These are phyloP conservation scores for Oxytropis ochrocephala DNA, from an alignment of 306 rosid species.

Conservation along the genomic window DNA sequence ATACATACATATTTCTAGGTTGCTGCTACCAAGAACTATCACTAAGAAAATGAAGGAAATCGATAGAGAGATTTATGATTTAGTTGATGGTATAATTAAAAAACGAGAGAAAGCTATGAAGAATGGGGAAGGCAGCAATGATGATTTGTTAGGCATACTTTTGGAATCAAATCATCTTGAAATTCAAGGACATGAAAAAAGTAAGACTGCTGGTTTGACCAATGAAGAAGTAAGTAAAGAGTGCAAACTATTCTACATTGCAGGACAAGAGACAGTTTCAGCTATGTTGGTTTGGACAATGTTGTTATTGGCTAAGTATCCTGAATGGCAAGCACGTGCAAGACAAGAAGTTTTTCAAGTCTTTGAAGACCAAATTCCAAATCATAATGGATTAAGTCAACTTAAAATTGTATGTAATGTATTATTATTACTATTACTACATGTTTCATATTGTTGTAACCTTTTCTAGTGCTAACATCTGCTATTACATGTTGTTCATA, in stretches of 20 bases:
- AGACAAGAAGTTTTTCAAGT: conserved; percentile 38
- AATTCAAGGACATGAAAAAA: too few species aligned
- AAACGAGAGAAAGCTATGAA: conserved; percentile 22
- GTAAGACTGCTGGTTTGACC: too few species aligned
- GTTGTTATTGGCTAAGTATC: conserved; percentile 23
- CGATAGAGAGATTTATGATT: background rate
- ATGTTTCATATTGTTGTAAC: too few species aligned
- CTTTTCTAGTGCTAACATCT: background rate
- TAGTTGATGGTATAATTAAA: conserved; percentile 20
- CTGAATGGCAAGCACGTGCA: conserved; percentile 47
- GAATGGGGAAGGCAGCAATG: background rate
- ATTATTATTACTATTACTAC: background rate
- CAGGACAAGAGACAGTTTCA: too few species aligned
- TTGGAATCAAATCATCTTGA: conserved; percentile 43
- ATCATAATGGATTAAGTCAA: conserved; percentile 27
- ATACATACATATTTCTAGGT: conserved; percentile 2
- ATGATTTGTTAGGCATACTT: conserved; percentile 33
- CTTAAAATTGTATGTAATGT: conserved; percentile 22
- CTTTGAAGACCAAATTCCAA: conserved; percentile 29
- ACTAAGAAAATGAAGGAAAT: conserved; percentile 28
- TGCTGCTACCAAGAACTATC: conserved; percentile 26
- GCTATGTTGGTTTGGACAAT: too few species aligned
- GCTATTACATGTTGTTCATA: background rate
- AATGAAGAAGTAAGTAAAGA: too few species aligned
- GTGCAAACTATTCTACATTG: too few species aligned